Evolutionary conservation across 2,329 filamentous ascomycete species (phyloP).

Genomic region (Cryphonectria carpinicola): DNA sequence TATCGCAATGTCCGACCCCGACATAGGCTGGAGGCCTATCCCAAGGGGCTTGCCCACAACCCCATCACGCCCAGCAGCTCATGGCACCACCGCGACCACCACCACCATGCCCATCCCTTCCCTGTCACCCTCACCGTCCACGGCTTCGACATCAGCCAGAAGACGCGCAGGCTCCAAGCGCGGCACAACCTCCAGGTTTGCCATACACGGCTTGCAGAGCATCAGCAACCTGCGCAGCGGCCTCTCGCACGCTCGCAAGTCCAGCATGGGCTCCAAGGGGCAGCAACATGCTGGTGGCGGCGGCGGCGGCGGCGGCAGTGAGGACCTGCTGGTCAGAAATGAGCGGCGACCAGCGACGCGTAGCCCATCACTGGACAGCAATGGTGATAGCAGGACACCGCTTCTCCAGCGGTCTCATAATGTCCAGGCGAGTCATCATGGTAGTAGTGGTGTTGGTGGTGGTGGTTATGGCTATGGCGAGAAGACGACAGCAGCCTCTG

Average conservation of each 20-base stretch:
- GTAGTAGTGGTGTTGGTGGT: no score
- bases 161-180: conserved; percentile 1
- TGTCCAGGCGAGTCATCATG: neutral
- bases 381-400: neutral
- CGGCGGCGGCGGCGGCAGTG: neutral
- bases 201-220: conserved; percentile 10
- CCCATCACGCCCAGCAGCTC: neutral
- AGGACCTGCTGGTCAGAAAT: neutral
- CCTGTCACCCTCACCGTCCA: neutral
- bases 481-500: neutral
- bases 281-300: neutral
- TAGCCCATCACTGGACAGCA: neutral
- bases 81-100: neutral
- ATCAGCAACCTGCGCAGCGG: conserved; percentile 14
- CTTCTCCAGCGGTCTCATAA: neutral
- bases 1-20: neutral
- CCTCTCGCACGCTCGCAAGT: neutral
- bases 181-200: conserved; percentile 2
- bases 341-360: neutral
- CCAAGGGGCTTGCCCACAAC: neutral
- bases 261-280: conserved; percentile 1
- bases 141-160: neutral
- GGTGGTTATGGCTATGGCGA: neutral
- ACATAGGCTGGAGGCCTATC: neutral
- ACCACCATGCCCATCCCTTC: neutral